Evolutionary conservation across 331 rosid species (phyloP).

Genomic region (Cydonia oblonga): DNA sequence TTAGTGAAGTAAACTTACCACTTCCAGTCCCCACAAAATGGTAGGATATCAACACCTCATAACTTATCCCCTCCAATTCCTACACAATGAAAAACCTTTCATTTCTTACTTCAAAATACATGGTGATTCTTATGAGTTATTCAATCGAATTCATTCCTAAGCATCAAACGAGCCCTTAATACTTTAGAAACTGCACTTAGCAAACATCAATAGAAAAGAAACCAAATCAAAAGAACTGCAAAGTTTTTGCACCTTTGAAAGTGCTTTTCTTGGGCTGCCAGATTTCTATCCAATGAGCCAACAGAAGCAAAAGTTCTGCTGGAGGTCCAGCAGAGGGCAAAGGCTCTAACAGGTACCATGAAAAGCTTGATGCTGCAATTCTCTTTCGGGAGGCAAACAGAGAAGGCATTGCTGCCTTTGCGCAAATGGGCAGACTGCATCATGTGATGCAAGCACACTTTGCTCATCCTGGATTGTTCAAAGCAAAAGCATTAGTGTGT

Average conservation of each 20-base stretch:
- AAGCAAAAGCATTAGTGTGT: constrained; percentile 2
- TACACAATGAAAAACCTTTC: background rate
- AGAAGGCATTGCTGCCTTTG: constrained; percentile 27
- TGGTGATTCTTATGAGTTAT: background rate
- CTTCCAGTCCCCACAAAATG: background rate
- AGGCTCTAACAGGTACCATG: constrained; percentile 22
- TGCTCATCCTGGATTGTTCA: constrained; percentile 31
- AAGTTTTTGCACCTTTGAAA: background rate
- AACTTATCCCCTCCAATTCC: background rate
- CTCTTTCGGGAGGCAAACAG: constrained; percentile 24
- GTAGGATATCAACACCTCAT: background rate
- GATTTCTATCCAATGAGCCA: constrained; percentile 27
- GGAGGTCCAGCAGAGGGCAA: constrained; percentile 14
- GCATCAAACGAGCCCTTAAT: background rate
- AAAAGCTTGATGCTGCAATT: constrained; percentile 28
- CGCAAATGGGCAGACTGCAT: constrained; percentile 20
- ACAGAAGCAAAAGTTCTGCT: constrained; percentile 22
- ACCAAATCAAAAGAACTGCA: background rate
- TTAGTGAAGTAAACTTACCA: background rate
- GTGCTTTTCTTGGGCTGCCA: background rate
- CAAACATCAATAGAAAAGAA: background rate
- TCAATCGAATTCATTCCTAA: background rate
- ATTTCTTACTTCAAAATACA: background rate
- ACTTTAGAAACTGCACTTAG: background rate
- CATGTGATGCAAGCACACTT: constrained; percentile 17